Evolutionary conservation across 495 filamentous ascomycete species (phyloP), one percentile per base, ranked within the genome.

Genomic region (Letharia columbiana): DNA sequence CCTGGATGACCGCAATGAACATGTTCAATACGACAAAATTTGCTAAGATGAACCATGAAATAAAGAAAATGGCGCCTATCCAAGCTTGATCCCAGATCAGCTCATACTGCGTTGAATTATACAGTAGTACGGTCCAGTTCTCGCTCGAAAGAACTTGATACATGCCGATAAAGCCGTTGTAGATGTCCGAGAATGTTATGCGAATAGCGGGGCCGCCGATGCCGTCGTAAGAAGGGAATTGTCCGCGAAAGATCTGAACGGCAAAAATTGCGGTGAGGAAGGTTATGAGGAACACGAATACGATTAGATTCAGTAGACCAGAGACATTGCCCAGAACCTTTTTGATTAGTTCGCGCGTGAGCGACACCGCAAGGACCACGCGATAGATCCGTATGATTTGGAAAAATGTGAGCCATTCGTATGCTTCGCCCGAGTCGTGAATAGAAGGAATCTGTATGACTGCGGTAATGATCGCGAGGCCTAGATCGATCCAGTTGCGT

Each of bases 1-100:
- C 94, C 75, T 99, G 94, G 66, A 99, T 97, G 77, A 99, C 94
- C 78, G 94, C 94, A 89, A 99, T 99, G 78, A 99, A 99, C 94
- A 99, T 99, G 73, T 96, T 99, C 80, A 99, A 79, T 57, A 98
- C 84, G 78, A 99, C 96, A 73, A 98, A 97, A 72, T 91, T 95
- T 37, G 90, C 84, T 28, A 99, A 83, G 68, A 96, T 92, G 74
- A 96, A 97, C 94, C 94, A 99, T 66, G 91, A 78, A 62, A 96
- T 89, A 71, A 98, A 82, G 73, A 99, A 99, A 5, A 89, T 83
- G 47, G 95, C 93, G 17, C 90, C 91, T 58, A 97, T 91, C 95
- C 95, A 99, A n/a, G 88, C 83, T 11, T 90, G 92, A 52, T 83
- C 80, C 65, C 79, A 84, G 0, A 68, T 47, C 8, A 74, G 79